These are phyloP conservation scores for Fusarium redolens DNA, from an alignment of 2,329 filamentous ascomycete species.

Conservation along the genomic window DNA sequence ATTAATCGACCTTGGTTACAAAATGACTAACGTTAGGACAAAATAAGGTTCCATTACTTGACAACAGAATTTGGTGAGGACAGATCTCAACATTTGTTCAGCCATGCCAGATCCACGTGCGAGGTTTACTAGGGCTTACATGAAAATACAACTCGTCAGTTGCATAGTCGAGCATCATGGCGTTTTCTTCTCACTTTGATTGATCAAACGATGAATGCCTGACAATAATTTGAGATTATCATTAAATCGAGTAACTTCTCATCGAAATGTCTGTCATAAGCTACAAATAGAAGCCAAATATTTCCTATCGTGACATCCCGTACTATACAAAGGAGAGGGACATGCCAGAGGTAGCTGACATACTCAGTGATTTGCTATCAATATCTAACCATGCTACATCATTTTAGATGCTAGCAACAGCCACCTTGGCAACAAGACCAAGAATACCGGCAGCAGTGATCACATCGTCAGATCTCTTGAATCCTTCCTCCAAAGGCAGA, in stretches of 20 bases:
- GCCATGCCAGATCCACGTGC: not conserved
- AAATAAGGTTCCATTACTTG: no score
- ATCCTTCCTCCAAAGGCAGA: slow-evolving; percentile 35
- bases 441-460: slow-evolving; percentile 34
- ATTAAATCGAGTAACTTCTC: not conserved
- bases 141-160: not conserved
- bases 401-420: slow-evolving; percentile 8
- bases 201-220: not conserved
- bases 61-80: not conserved
- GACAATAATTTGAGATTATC: not conserved
- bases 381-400: not conserved
- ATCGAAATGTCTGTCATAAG: not conserved
- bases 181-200: not conserved
- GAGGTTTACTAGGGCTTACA: not conserved
- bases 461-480: slow-evolving; percentile 22
- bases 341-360: slow-evolving; percentile 19
- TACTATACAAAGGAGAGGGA: not conserved
- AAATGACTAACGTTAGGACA: no score
- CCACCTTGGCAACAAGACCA: slow-evolving; percentile 30
- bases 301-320: no score
- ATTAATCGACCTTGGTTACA: not conserved
- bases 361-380: not conserved
- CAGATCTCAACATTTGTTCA: not conserved
- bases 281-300: no score
- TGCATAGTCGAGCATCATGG: not conserved